These are phyloP conservation scores for Quillaja saponaria DNA, from an alignment of 306 rosid species.

Conservation along the genomic window DNA sequence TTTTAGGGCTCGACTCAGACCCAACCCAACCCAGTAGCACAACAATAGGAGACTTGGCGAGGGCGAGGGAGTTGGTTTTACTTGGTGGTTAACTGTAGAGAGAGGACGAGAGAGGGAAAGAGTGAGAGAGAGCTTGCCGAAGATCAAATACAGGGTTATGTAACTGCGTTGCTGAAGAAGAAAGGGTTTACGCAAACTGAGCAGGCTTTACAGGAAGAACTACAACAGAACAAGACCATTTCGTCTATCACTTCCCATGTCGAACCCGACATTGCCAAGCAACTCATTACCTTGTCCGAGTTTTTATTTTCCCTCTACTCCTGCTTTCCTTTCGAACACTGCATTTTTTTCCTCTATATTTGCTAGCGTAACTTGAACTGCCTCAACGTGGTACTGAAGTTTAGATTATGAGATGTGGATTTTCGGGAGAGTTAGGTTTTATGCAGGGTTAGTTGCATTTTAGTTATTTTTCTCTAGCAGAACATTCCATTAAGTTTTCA, in stretches of 20 bases:
- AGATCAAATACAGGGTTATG: conserved; percentile 58
- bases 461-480: too few species aligned
- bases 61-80: too few species aligned
- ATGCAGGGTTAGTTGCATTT: background rate
- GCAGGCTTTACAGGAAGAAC: conserved; percentile 70
- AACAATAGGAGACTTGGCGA: too few species aligned
- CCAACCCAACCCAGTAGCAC: too few species aligned
- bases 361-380: background rate
- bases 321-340: background rate
- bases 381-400: background rate
- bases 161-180: conserved; percentile 59
- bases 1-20: too few species aligned
- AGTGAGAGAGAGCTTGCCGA: conserved; percentile 27
- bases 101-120: background rate
- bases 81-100: too few species aligned
- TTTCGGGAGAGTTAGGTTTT: background rate
- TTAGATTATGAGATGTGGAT: too few species aligned
- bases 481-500: too few species aligned
- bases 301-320: conserved; percentile 17
- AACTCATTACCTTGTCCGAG: conserved; percentile 65
- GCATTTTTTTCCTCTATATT: background rate
- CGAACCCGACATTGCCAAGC: conserved; percentile 66
- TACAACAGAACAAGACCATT: conserved; percentile 42
- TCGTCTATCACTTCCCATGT: conserved; percentile 41
- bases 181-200: conserved; percentile 74